phyloP scores from a whole-genome alignment of 2,329 filamentous ascomycete genomes.

The Claviceps arundinis region DNA sequence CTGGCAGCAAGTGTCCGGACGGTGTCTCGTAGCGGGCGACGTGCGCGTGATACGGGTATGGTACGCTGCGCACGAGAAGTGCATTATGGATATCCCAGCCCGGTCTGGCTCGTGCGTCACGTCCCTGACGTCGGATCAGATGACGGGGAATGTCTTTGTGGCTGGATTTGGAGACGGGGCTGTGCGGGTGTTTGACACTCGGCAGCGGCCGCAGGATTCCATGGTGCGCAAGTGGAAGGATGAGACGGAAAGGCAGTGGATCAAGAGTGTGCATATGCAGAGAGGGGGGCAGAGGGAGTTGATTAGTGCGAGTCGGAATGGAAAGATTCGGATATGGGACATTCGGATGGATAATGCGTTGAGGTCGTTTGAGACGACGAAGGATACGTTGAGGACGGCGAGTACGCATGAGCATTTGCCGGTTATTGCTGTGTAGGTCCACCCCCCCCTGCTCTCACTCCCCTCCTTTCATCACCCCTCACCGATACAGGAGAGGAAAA shows the following conservation, averaged over 20 bases:
- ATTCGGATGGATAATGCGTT: conserved; percentile 74
- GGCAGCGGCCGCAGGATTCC: conserved; percentile 67
- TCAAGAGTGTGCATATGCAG: conserved; percentile 93
- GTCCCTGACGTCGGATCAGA: conserved; percentile 90
- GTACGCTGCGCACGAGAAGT: conserved; percentile 89
- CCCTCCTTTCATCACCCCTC: background rate
- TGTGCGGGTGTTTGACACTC: conserved; percentile 85
- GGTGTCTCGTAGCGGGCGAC: conserved; percentile 89
- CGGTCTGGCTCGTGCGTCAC: conserved; percentile 93
- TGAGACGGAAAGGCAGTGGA: conserved; percentile 73
- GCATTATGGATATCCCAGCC: conserved; percentile 84
- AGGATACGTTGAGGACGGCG: conserved; percentile 67
- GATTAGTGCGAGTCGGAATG: conserved; percentile 79
- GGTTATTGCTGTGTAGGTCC: conserved; percentile 76
- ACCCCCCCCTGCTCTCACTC: background rate
- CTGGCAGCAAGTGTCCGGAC: conserved; percentile 96
- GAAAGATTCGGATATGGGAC: conserved; percentile 92
- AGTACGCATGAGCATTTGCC: conserved; percentile 94
- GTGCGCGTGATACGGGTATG: conserved; percentile 91
- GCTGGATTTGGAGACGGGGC: conserved; percentile 94
- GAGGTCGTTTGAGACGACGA: conserved; percentile 60
- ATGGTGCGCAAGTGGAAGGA: conserved; percentile 98
- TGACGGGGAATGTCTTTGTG: conserved; percentile 91
- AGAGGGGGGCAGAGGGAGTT: conserved; percentile 86
- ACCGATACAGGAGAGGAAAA: too few species aligned